Conservation (phyloP, 768 basidiomycete genomes). For the Gloeopeniophorella convolvens region DNA sequence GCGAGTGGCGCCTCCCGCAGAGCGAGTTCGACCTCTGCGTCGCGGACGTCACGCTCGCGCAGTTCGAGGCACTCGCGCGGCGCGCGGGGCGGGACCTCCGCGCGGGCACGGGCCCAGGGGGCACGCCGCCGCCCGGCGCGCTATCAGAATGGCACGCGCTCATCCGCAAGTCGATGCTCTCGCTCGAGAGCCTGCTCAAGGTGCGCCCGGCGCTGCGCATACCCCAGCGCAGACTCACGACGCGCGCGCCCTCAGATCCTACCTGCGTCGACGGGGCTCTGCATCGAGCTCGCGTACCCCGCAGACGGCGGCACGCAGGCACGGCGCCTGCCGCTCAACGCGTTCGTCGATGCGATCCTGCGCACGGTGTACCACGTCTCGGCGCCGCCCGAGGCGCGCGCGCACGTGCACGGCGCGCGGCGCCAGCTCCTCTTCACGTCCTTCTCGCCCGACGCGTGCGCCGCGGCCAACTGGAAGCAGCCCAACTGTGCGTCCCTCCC, state of each 20-base stretch:
- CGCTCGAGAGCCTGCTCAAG: conserved; percentile 70
- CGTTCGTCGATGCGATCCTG: conserved; percentile 78
- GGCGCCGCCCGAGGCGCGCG: conserved; percentile 39
- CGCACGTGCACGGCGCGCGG: conserved; percentile 42
- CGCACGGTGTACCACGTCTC: conserved; percentile 73
- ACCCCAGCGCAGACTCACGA: too few relatives aligned
- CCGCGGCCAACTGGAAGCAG: conserved; percentile 97
- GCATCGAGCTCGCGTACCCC: conserved; percentile 82
- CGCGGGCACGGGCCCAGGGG: conserved; percentile 15
- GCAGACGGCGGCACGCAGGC: too few relatives aligned
- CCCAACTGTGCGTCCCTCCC: conserved; percentile 73
- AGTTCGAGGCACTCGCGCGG: conserved; percentile 65
- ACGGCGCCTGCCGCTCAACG: conserved; percentile 76
- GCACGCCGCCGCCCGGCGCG: conserved; percentile 18
- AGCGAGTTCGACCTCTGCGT: conserved; percentile 71
- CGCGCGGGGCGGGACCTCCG: conserved; percentile 40
- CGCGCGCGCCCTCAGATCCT: conserved; percentile 53
- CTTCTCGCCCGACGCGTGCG: conserved; percentile 84
- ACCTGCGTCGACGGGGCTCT: conserved; percentile 60
- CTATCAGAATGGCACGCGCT: conserved; percentile 41
- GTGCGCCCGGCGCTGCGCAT: conserved; percentile 36
- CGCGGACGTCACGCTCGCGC: conserved; percentile 73
- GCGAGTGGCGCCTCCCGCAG: conserved; percentile 70
- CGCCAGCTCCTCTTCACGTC: conserved; percentile 89
- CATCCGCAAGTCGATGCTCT: conserved; percentile 52